phyloP scores from a whole-genome alignment of 495 filamentous ascomycete genomes.

The Viridothelium virens region DNA sequence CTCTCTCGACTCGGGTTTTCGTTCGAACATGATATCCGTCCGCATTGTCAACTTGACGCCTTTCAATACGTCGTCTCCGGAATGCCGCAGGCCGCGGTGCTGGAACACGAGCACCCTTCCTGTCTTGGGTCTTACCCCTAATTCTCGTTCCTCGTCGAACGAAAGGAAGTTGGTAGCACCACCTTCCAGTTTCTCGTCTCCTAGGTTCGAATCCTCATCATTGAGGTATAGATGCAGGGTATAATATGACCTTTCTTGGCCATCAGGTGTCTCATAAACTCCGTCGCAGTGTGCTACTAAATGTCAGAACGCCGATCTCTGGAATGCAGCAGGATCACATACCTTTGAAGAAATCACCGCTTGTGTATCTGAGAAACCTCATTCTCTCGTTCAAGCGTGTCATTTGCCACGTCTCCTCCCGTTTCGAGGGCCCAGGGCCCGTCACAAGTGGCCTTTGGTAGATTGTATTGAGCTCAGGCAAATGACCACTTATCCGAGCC shows the following conservation, averaged over 20 bases:
- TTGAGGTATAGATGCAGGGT: conserved; percentile 85
- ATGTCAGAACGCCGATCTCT: conserved; percentile 8
- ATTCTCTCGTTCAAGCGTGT: conserved; percentile 66
- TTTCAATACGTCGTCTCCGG: conserved; percentile 62
- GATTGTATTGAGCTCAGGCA: conserved; percentile 40
- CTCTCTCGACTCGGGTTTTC: conserved; percentile 28
- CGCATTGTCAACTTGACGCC: conserved; percentile 73
- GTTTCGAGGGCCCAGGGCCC: conserved; percentile 40
- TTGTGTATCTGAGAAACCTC: conserved; percentile 69
- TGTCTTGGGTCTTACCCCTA: conserved; percentile 61
- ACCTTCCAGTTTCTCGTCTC: conserved; percentile 39
- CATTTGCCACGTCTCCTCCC: conserved; percentile 47
- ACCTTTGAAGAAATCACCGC: conserved; percentile 69
- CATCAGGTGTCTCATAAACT: conserved; percentile 52
- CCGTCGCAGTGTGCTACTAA: conserved; percentile 65
- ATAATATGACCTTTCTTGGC: conserved; percentile 53
- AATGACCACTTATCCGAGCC: conserved; percentile 46
- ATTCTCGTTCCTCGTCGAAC: conserved; percentile 35
- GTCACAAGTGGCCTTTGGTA: conserved; percentile 40
- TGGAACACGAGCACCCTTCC: conserved; percentile 74
- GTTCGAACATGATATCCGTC: conserved; percentile 61
- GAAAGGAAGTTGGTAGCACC: conserved; percentile 60
- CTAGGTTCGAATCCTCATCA: conserved; percentile 29
- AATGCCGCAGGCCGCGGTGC: conserved; percentile 59
- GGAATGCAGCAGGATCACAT: conserved; percentile 22